phyloP scores from a whole-genome alignment of 805 yeast genomes.

The Ogataea chonburiensis region DNA sequence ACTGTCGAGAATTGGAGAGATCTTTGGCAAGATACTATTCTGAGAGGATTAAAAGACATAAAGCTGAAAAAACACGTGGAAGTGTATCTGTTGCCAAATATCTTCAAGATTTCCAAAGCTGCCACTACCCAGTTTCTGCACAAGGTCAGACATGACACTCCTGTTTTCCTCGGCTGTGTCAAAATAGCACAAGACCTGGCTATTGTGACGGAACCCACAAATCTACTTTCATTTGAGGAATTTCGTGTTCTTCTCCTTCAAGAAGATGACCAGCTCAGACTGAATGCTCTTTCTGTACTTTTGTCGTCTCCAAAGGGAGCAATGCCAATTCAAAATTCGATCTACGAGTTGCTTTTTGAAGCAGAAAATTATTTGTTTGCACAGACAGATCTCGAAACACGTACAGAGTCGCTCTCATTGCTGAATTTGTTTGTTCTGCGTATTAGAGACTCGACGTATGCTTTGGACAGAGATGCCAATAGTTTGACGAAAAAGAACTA shows the following conservation, averaged over 20 bases:
- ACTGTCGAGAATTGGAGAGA: slow-evolving; percentile 44
- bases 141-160: slow-evolving; percentile 26
- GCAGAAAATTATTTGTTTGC: slow-evolving; percentile 51
- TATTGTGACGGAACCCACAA: slow-evolving; percentile 48
- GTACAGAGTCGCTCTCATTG: slow-evolving; percentile 63
- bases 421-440: slow-evolving; percentile 63
- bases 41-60: slow-evolving; percentile 34
- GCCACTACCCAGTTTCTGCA: slow-evolving; percentile 36
- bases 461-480: slow-evolving; percentile 50
- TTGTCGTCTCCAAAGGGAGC: slow-evolving; percentile 64
- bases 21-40: slow-evolving; percentile 48
- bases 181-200: slow-evolving; percentile 64
- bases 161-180: slow-evolving; percentile 51
- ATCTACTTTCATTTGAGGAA: slow-evolving; percentile 27
- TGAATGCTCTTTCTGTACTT: slow-evolving; percentile 59
- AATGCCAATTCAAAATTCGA: slow-evolving; percentile 45
- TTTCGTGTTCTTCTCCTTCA: slow-evolving; percentile 43
- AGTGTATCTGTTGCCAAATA: slow-evolving; percentile 57
- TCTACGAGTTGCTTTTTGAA: slow-evolving; percentile 43
- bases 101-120: slow-evolving; percentile 52
- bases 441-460: slow-evolving; percentile 66
- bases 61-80: slow-evolving; percentile 47
- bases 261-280: slow-evolving; percentile 39
- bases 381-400: slow-evolving; percentile 65
- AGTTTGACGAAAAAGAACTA: slow-evolving; percentile 37